phyloP scores from a whole-genome alignment of 208 protist species.

The Crithidia sp. region DNA sequence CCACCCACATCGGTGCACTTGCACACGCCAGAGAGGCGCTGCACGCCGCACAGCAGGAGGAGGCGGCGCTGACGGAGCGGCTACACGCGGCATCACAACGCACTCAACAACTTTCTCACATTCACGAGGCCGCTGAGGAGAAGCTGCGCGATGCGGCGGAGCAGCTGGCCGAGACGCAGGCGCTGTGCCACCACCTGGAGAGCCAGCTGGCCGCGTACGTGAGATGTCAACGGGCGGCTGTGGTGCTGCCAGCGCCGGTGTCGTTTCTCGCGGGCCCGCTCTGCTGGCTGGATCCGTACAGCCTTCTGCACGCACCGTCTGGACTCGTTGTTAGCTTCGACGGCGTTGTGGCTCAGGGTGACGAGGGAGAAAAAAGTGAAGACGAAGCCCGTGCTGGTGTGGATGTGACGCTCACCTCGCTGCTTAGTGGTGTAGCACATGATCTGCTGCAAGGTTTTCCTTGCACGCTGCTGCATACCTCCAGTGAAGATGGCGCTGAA shows the following conservation, averaged over 20 bases:
- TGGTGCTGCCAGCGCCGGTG: constrained; percentile 6
- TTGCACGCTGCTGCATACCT: constrained; percentile 24
- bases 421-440: constrained; percentile 15
- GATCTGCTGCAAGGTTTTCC: constrained; percentile 27
- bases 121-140: constrained; percentile 6
- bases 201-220: constrained; percentile 19
- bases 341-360: constrained; percentile 1
- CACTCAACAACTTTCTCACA: background rate
- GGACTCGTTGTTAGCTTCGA: constrained; percentile 22
- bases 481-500: background rate
- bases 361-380: background rate
- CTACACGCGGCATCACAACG: constrained; percentile 24
- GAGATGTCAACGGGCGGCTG: constrained; percentile 24
- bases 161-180: constrained; percentile 18
- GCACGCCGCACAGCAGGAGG: constrained; percentile 23
- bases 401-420: constrained; percentile 5
- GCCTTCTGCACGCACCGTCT: constrained; percentile 20
- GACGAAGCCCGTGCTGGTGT: background rate
- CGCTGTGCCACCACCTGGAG: constrained; percentile 20
- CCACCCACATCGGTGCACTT: constrained; percentile 18
- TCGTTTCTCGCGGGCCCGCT: background rate
- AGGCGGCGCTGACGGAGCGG: constrained; percentile 40
- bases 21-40: constrained; percentile 1
- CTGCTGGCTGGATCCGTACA: constrained; percentile 28
- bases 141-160: constrained; percentile 14